Percentiles rank a stretch among this genome's conserved stretches.
These are phyloP conservation scores for Trametes villosa DNA, from an alignment of 768 basidiomycete species.

Conservation along the genomic window DNA sequence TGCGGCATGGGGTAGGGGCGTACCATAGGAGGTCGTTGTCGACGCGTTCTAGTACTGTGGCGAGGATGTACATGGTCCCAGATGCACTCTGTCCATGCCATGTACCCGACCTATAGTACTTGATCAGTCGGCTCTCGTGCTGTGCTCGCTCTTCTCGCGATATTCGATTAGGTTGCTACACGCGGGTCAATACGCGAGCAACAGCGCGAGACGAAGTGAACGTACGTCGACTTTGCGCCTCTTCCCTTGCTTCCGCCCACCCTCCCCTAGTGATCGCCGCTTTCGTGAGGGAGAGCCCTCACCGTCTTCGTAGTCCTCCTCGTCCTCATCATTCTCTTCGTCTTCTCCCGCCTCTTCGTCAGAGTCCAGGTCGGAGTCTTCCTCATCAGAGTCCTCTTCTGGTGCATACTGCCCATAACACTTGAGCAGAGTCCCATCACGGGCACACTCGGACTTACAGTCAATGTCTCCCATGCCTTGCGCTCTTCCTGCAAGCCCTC, in stretches of 20 bases:
- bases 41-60: constrained; percentile 86
- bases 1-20: neutral
- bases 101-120: constrained; percentile 85
- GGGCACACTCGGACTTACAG: constrained; percentile 50
- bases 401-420: constrained; percentile 68
- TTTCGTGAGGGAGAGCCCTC: constrained; percentile 48
- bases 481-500: constrained; percentile 70
- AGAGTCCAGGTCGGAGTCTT: constrained; percentile 38
- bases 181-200: neutral
- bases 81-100: constrained; percentile 90
- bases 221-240: constrained; percentile 59
- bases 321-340: constrained; percentile 50
- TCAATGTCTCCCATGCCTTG: constrained; percentile 83
- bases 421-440: neutral
- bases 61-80: constrained; percentile 86
- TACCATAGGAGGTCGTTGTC: constrained; percentile 96
- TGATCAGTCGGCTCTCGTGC: constrained; percentile 69
- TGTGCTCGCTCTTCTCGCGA: constrained; percentile 69
- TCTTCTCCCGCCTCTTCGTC: constrained; percentile 48
- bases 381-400: constrained; percentile 71
- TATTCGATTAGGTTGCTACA: constrained; percentile 57
- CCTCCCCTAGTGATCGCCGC: constrained; percentile 49
- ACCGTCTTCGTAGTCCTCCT: constrained; percentile 51
- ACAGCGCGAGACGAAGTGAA: no score
- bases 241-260: constrained; percentile 51